These are phyloP conservation scores for Diplodia sapinea DNA, from an alignment of 2,329 filamentous ascomycete genomes.

Conservation along the genomic window DNA sequence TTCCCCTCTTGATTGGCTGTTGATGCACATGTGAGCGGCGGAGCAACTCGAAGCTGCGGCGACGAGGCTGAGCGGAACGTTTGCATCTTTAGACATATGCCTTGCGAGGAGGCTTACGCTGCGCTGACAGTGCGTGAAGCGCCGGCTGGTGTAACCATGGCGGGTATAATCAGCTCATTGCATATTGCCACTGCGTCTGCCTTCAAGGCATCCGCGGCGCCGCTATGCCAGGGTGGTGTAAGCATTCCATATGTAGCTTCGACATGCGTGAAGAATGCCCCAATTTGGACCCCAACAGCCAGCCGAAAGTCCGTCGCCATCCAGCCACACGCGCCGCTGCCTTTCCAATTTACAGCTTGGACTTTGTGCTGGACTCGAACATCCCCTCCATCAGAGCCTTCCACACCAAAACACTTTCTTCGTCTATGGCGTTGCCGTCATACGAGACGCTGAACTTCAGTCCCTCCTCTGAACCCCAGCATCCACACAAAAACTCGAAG, in stretches of 20 bases:
- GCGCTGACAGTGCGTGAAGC: conserved; percentile 9
- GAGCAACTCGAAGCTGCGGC: not conserved
- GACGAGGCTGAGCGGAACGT: not conserved
- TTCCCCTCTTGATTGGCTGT: not conserved
- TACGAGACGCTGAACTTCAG: conserved; percentile 51
- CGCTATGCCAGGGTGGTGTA: not conserved
- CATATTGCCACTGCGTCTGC: not conserved
- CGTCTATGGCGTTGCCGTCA: conserved; percentile 48
- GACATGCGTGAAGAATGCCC: not conserved
- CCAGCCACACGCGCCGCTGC: not conserved
- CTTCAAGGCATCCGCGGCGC: too few relatives aligned
- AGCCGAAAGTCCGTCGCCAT: not conserved
- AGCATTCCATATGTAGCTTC: not conserved
- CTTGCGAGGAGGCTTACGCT: conserved; percentile 3
- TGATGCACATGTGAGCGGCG: not conserved
- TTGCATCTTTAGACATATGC: not conserved
- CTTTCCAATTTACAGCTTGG: conserved; percentile 31
- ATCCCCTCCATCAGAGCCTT: conserved; percentile 41
- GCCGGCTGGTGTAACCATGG: not conserved
- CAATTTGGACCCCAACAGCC: not conserved
- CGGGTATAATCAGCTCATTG: too few relatives aligned
- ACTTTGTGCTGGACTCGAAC: conserved; percentile 37
- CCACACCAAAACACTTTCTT: conserved; percentile 43
- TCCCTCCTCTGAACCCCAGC: conserved; percentile 46
- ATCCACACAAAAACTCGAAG: conserved; percentile 54